A percentile compares a stretch with the other conserved stretches of the same genome.
These are phyloP conservation scores for Stipa capillata DNA, from an alignment of 176 grass and related monocot genomes.

Conservation along the genomic window DNA sequence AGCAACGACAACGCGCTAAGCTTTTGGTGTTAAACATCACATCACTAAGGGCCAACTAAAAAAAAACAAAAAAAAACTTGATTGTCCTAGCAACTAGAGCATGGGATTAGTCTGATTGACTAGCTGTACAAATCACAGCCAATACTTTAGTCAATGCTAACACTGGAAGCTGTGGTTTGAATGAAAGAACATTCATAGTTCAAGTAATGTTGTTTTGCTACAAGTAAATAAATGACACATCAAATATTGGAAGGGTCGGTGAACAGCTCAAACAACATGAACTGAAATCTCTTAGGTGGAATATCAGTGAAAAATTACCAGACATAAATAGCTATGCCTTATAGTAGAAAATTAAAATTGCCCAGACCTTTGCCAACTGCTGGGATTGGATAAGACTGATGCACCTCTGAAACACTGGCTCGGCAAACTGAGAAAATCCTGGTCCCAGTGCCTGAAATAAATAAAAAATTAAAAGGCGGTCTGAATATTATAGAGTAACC, in stretches of 20 bases:
- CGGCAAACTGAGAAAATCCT: slow-evolving; percentile 92
- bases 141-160: neutral
- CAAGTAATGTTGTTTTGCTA: neutral
- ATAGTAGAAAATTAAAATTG: neutral
- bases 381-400: slow-evolving; percentile 82
- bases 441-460: slow-evolving; percentile 77
- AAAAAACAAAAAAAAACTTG: neutral
- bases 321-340: too few relatives aligned
- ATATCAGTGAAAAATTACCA: too few relatives aligned
- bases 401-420: slow-evolving; percentile 91
- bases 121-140: neutral
- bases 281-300: too few relatives aligned
- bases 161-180: neutral
- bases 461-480: neutral
- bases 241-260: too few relatives aligned
- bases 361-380: slow-evolving; percentile 78
- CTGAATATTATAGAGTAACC: neutral
- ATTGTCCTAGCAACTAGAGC: neutral
- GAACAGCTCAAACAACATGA: too few relatives aligned
- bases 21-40: neutral
- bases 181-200: neutral
- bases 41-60: neutral
- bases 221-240: neutral
- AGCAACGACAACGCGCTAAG: neutral
- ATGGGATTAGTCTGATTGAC: neutral